Base-by-base conservation (phyloP, 1,139 yeast genomes). In the Pichia cactophila region DNA sequence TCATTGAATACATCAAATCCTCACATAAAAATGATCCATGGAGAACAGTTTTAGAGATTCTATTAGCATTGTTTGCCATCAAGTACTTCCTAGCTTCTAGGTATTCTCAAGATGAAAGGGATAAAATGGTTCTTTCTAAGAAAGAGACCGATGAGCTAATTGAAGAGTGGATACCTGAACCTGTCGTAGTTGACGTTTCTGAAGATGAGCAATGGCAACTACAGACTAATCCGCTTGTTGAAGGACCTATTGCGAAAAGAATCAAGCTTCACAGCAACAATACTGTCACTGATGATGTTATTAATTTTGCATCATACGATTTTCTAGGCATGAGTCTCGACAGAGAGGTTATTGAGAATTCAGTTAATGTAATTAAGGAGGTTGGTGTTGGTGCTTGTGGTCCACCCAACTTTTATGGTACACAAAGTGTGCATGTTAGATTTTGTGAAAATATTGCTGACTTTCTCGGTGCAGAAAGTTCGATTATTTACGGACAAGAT, bases 361-460 rank as follows among this genome's bases (percentile, higher is more conserved):
- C 92, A 5, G 73, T 77, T 50, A 65, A 70, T 31, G 75, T 81
- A 33, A 81, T 92, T 54, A 72, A 73, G 44, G 73, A 74, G 50
- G 81, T 86, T 51, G 99, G 99, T 62, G 97, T 92, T 46, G 98
- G 99, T 55, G 94, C 97, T 1, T 92, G 99, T 72, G 97, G 97
- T 31, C 97, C 99, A 3, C 96, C 97, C 41, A 95, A 95, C 53
- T 92, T 92, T 61, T 92, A 90, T 67, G 99, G 98, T 53, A 86
- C 92, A 56, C 97, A 89, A 67, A 97, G 89, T 64, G 89, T 83
- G 37, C 98, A 92, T 62, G 83, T 83, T 52, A 74, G 84, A 59
- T 74, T 88, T 55, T 96, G 90, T 65, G 81, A 81, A 59, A 84
- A 81, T 56, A 70, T 92, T 56, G 81, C 96, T 9, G 66, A 70